Base-by-base conservation (phyloP, 495 filamentous ascomycete genomes). In the Tetracladium marchalianum region DNA sequence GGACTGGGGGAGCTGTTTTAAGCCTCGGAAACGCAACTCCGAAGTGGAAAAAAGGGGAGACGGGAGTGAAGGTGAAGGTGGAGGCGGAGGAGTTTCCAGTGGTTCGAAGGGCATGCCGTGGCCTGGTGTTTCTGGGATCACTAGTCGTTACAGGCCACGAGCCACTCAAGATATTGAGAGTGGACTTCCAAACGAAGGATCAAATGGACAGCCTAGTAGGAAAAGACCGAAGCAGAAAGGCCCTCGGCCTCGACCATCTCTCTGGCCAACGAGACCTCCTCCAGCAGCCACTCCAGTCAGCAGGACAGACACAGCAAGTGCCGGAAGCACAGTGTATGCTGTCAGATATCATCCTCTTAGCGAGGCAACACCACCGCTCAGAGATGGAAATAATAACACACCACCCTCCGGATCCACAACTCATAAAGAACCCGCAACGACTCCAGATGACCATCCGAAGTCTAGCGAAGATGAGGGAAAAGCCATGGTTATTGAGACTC, bases 251-350 rank as follows among this genome's bases (percentile, higher is more conserved):
- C 49, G 46, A 18, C 50, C 50, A 19, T 49, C 56, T 27, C 38
- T 55, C 7, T 60, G 57, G 57, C 57, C 57, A 16, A 53, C 51
- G 7, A 35, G 54, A 13, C 54, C 57, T 22, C 44, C 51, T 12
- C 54, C 54, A 16, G 45, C 51, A 35, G 54, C 51, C 5, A 57
- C 57, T 1, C 57, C 57, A 10, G 35, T 60, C 22, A 60, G 57
- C 43, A 44, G 57, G 17, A 55, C 57, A 51, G 54, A 60, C 32
- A 60, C 57, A 6, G 49, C 57, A 4, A 85, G 81, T 61, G 78
- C 79, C 12, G 76, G 81, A 37, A 92, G 86, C 62, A 95, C 89
- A 2, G 77, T 92, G 11, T 94, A 95, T 54, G 79, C 82, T 46
- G 75, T 95, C 41, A 79, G 81, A 39, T 89, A 93, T 57, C 84